These are phyloP conservation scores for Cystofilobasidium macerans DNA, from an alignment of 768 basidiomycete species.

Conservation along the genomic window DNA sequence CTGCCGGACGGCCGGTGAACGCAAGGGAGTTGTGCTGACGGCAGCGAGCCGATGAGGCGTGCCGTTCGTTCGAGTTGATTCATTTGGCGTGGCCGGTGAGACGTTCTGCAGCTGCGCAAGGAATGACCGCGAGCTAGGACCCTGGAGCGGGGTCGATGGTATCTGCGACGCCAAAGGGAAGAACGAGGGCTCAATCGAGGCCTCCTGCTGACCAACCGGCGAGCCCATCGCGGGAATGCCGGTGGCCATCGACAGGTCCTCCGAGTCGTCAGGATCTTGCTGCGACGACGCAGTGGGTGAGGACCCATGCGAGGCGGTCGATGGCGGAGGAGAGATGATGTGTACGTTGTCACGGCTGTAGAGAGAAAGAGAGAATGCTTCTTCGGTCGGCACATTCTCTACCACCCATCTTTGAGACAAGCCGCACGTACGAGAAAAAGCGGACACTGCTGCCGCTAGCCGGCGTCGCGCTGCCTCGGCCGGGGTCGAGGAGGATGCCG, in stretches of 20 bases:
- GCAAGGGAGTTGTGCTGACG: not conserved
- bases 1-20: not conserved
- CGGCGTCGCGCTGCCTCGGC: conserved; percentile 45
- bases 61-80: not conserved
- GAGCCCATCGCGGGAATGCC: conserved; percentile 5
- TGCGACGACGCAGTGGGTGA: not conserved
- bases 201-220: not conserved
- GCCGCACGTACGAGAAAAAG: conserved; percentile 59
- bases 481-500: conserved; percentile 52
- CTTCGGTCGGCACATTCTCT: not conserved
- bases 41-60: not conserved
- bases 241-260: conserved; percentile 8
- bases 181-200: not conserved
- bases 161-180: not conserved
- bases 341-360: conserved; percentile 20
- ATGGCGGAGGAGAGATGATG: conserved; percentile 13
- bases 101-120: conserved; percentile 8
- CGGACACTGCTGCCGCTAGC: conserved; percentile 69
- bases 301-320: not conserved
- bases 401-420: no score
- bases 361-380: not conserved
- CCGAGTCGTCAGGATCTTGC: not conserved
- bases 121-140: conserved; percentile 5
- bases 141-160: conserved; percentile 3
- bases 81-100: conserved; percentile 1